Evolutionary conservation across 768 basidiomycete species (phyloP).

Genomic region (Phanerochaete sordida): DNA sequence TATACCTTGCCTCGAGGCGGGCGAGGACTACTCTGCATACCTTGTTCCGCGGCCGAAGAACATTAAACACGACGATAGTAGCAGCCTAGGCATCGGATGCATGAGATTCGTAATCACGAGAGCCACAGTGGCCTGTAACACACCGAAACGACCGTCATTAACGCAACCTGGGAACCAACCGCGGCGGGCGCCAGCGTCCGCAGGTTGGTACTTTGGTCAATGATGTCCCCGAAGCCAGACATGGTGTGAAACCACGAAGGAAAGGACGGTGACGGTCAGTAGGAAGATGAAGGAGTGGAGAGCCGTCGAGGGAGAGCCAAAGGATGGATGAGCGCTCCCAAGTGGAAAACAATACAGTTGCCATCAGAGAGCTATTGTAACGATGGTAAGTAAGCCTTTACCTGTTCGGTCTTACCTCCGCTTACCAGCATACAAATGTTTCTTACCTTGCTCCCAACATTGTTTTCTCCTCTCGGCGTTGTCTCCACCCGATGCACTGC

Average conservation of each 20-base stretch:
- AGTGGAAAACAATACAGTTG: constrained; percentile 8
- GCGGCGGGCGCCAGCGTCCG: constrained; percentile 78
- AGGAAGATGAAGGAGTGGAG: constrained; percentile 14
- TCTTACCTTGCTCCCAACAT: background rate
- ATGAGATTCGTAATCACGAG: constrained; percentile 8
- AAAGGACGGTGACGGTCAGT: constrained; percentile 10
- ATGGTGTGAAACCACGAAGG: constrained; percentile 12
- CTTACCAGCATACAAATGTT: background rate
- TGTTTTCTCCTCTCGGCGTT: background rate
- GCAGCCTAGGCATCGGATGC: constrained; percentile 40
- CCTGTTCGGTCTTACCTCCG: background rate
- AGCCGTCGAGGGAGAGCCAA: constrained; percentile 9
- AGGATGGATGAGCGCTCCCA: constrained; percentile 2
- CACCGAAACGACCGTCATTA: constrained; percentile 75
- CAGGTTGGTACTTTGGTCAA: constrained; percentile 24
- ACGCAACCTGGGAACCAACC: constrained; percentile 71
- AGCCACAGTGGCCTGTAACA: constrained; percentile 24
- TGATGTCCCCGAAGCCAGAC: constrained; percentile 21
- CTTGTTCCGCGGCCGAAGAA: constrained; percentile 88
- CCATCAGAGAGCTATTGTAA: background rate
- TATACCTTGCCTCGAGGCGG: background rate
- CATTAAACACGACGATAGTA: constrained; percentile 75
- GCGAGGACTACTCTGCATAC: constrained; percentile 30
- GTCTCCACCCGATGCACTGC: background rate
- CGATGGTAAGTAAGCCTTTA: background rate